Base-by-base conservation (phyloP, 148 eudicot species). In the Rhododendron griersonianum region DNA sequence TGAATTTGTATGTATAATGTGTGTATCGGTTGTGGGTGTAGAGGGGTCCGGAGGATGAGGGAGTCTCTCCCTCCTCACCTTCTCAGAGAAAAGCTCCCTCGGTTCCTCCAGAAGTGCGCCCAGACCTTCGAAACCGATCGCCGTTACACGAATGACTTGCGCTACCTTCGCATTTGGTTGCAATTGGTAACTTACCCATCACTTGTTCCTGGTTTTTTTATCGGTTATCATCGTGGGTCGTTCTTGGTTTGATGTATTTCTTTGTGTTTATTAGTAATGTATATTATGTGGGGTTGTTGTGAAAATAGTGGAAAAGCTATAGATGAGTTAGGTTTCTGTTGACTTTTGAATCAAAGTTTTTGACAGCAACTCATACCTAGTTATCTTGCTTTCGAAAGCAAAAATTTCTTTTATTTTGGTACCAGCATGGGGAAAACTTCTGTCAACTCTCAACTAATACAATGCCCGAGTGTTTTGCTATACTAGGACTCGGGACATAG, bases 91-190 rank as follows among this genome's bases (percentile, higher is more conserved):
- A 96, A 96, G 90, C 95, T 96, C 65, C 99, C 99, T 59, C 92
- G 98, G 3, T 96, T 96, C 84, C 99, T 96, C 51, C 99, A 96
- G 86, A 95, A 95, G 84, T 96, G 99, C 71, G 91, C 94, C 11
- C 95, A 95, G 90, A 85, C 93, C 59, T 96, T 96, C 88, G 87
- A 93, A 30, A 86, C 90, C n/a, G 96, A 95, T 87, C 93, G 91
- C 1, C 93, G 95, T 0, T 96, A 96, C 84, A 79, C 90, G 5
- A 95, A 96, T 41, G 99, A 96, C 65, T 55, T 93, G 84, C 96
- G 98, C 0, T 96, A 92, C 87, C 85, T 96, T 86, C 98, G 96
- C 30, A 91, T 96, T 79, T 96, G 99, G 99, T 89, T 96, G 75
- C 96, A 96, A 88, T 81, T 96, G 96, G 99, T 96, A 85, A 79